Evolutionary conservation across 768 basidiomycete genomes (phyloP), one percentile per base, ranked within the genome.

Genomic region (Fistulinella prunicolor): DNA sequence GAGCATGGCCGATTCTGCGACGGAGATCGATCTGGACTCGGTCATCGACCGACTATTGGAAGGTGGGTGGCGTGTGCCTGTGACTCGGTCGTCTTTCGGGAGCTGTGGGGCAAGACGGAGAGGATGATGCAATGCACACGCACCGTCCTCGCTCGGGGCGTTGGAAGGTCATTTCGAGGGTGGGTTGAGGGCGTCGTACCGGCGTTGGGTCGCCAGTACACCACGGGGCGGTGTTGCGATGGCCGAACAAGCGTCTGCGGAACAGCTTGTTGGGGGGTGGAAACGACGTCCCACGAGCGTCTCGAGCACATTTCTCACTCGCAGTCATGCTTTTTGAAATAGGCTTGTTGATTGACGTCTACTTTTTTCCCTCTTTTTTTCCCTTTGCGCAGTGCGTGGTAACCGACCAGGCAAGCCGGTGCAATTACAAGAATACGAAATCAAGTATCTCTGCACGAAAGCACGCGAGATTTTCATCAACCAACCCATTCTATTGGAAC

Each of bases 381-480:
- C 52, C 52, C 55, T 55, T 45, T 54, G 35, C 49, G 42, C 67
- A 96, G 95, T 99, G 58, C 89, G 95, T 67, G 95, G 95, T 51
- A 96, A 98, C 78, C 81, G 96, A 71, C 95, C 95, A 38, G 95
- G 95, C 59, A 98, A 97, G 73, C 93, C 94, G 37, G 95, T 99
- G 40, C 93, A 94, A 67, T 79, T 99, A 57, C 89, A 93, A 67
- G 95, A 99, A 72, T 96, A 94, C 76, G 95, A 99, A 77, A 98
- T 99, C 82, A 95, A 94, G 71, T 93, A 94, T 70, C 81, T 99
- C 56, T 99, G 95, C 77, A 96, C 94, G 66, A 96, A 92, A 78
- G 94, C 94, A 43, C 80, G 95, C 59, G 96, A 99, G 73, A 97
- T 99, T 66, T 97, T 99, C 76, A 97, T 99, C 74, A 91, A 90